Percentiles rank a stretch among this genome's conserved stretches.
Evolutionary conservation across 2,329 filamentous ascomycete species (phyloP).

Genomic region (Tolypocladium cylindrosporum): DNA sequence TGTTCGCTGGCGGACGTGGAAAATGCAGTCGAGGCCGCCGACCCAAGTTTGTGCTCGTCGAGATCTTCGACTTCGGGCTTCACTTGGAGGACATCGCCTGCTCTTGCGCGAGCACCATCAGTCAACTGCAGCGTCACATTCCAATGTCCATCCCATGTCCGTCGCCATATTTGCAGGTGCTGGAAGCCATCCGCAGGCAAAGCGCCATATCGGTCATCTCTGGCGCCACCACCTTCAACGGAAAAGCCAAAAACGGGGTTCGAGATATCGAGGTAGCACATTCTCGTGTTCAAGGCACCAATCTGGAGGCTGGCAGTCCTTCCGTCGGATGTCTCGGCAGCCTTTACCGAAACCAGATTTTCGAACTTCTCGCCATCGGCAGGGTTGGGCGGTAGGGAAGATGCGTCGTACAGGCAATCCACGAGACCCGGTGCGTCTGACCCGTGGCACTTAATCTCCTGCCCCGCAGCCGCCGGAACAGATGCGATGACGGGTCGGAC

Average conservation of each 20-base stretch:
- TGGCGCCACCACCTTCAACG: constrained; percentile 49
- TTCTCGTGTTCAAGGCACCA: constrained; percentile 63
- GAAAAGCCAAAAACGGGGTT: constrained; percentile 54
- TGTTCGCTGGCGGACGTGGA: background rate
- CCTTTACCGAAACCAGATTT: constrained; percentile 53
- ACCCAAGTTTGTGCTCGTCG: constrained; percentile 7
- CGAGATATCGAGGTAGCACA: constrained; percentile 66
- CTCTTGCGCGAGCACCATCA: constrained; percentile 2
- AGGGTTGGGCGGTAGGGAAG: constrained; percentile 50
- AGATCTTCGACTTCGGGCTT: background rate
- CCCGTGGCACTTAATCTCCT: constrained; percentile 42
- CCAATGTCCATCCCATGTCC: constrained; percentile 71
- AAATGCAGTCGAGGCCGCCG: background rate
- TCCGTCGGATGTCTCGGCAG: constrained; percentile 17
- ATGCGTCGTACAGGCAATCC: constrained; percentile 63
- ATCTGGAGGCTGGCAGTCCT: constrained; percentile 55
- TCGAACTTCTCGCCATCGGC: constrained; percentile 32
- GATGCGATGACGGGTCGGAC: constrained; percentile 55
- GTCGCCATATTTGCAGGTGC: constrained; percentile 70
- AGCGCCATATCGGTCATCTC: constrained; percentile 55
- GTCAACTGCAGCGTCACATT: constrained; percentile 37
- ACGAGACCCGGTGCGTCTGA: constrained; percentile 34
- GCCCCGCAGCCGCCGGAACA: constrained; percentile 61
- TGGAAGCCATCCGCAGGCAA: constrained; percentile 53
- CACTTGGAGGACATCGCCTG: background rate